These are phyloP conservation scores for Chaetomium fimeti DNA, from an alignment of 495 filamentous ascomycete species.

Conservation along the genomic window DNA sequence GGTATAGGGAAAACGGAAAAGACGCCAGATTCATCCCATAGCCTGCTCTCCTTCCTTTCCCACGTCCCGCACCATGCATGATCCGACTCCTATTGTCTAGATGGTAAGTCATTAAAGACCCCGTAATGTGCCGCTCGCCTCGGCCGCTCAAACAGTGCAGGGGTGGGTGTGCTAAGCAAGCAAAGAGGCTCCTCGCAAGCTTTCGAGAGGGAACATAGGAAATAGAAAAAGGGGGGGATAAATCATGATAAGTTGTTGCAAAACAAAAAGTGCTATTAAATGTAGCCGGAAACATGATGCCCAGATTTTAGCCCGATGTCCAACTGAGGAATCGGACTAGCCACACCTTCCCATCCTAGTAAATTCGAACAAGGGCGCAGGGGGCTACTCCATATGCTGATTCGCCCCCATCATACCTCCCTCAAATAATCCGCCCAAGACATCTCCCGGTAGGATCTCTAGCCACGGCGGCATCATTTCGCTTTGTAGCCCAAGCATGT, in stretches of 20 bases:
- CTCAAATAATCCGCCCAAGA: conserved; percentile 31
- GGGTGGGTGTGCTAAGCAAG: no score
- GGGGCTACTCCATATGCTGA: conserved; percentile 13
- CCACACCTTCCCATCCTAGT: not conserved
- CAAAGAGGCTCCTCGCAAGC: not conserved
- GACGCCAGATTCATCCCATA: not conserved
- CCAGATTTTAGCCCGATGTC: not conserved
- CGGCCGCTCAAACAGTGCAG: no score
- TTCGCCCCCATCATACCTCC: conserved; percentile 18
- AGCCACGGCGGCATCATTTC: conserved; percentile 39
- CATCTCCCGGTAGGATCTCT: conserved; percentile 32
- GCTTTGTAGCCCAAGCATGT: conserved; percentile 30
- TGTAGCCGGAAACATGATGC: not conserved
- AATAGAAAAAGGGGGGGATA: not conserved
- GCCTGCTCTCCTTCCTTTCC: not conserved
- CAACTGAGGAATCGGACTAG: not conserved
- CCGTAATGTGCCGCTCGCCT: no score
- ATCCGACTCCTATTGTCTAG: not conserved
- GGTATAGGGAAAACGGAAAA: not conserved
- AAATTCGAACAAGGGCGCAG: not conserved
- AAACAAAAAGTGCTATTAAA: conserved; percentile 7
- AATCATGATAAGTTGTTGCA: not conserved
- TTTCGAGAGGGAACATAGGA: not conserved
- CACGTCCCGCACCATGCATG: not conserved
- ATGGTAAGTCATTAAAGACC: not conserved